Percentiles rank a stretch among this genome's conserved stretches.
phyloP scores from a whole-genome alignment of 148 eudicot species.

The Rhododendron ferrugineum region DNA sequence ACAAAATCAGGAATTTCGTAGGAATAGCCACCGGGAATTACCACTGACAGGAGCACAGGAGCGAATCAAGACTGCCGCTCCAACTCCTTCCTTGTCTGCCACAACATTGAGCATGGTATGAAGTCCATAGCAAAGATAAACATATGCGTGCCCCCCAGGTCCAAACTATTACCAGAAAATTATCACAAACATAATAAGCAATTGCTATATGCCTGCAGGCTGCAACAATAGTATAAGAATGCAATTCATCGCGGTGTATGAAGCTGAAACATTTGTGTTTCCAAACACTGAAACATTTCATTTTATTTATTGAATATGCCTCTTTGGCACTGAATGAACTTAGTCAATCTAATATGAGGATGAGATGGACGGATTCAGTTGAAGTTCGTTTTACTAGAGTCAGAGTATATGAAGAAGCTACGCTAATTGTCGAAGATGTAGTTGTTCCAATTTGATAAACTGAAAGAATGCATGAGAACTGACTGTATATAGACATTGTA shows the following conservation, averaged over 20 bases:
- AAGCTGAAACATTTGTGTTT: neutral
- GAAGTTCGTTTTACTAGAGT: neutral
- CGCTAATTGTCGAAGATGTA: neutral
- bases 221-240: neutral
- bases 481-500: neutral
- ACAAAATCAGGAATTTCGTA: neutral
- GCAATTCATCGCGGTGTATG: neutral
- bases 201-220: neutral
- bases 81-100: constrained; percentile 86
- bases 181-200: neutral
- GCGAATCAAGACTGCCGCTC: constrained; percentile 91
- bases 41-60: constrained; percentile 88
- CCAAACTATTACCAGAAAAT: constrained; percentile 58
- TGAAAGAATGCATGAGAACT: neutral
- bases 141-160: constrained; percentile 90
- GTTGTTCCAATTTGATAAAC: neutral
- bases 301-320: neutral
- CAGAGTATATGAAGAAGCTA: neutral
- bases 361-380: neutral
- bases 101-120: constrained; percentile 91
- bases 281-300: neutral
- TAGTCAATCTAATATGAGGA: neutral
- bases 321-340: neutral
- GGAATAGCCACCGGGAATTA: constrained; percentile 18
- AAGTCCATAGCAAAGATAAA: constrained; percentile 91